Base-by-base conservation (phyloP, 768 basidiomycete genomes). In the Mycena haematopus region DNA sequence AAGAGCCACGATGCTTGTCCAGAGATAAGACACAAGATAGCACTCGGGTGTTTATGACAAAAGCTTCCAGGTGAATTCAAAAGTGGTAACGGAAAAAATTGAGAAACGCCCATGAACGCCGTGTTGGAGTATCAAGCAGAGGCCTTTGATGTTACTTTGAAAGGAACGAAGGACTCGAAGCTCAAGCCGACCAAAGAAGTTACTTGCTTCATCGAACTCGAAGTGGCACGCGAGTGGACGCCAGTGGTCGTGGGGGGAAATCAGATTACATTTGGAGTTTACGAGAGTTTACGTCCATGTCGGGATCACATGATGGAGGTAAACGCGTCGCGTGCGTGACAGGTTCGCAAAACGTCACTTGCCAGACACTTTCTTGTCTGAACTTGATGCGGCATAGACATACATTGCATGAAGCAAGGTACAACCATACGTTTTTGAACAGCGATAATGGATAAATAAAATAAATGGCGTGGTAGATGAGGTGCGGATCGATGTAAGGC, bases 21-120 rank as follows among this genome's bases (percentile, higher is more conserved):
- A 65, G 50, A 65, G 56, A 65, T 58, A 66, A 56, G 51, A 19
- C 21, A 45, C 9, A 42, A n/a, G 19, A n/a, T 6, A 42, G 40
- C 36, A n/a, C 49, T 51, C 49, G 49, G 49, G 49, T 51, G 49
- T 47, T 29, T 24, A n/a, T 17, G 29, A 31, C 49, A 33, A 36
- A 15, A 36, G 36, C 13, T 11, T 36, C 36, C 36, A 36, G n/a
- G 5, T 14, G 36, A 36, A 36, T 36, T 36, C 36, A 14, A 6
- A n/a, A 10, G 36, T 10, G 11, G 5, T 10, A 7, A 36, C 3
- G 9, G n/a, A n/a, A 36, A 36, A 15, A 36, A 36, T 36, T 9
- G 9, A 11, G 36, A 10, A 14, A 36, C 11, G 11, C 36, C 36
- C 36, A 36, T 6, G 36, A 10, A 36, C n/a, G n/a, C n/a, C n/a